Evolutionary conservation across 805 yeast species (phyloP).

Genomic region (Candida golubevii): DNA sequence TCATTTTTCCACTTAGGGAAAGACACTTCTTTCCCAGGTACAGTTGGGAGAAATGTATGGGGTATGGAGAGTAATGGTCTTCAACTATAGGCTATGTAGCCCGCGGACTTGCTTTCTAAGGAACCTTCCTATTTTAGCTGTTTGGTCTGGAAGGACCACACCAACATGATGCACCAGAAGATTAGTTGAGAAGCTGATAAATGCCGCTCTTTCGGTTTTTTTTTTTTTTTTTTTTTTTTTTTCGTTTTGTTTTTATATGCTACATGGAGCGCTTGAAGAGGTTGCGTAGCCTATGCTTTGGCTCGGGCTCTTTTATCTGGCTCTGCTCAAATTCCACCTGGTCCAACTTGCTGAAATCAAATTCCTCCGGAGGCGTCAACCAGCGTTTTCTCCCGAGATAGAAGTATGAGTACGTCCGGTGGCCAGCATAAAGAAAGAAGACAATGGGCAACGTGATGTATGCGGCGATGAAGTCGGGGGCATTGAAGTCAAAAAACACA

Average conservation of each 20-base stretch:
- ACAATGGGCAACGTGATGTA: constrained; percentile 63
- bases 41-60: too few relatives aligned
- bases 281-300: background rate
- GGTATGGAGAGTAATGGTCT: too few relatives aligned
- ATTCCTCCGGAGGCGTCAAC: constrained; percentile 49
- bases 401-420: constrained; percentile 42
- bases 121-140: too few relatives aligned
- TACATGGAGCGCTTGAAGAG: background rate
- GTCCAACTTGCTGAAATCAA: constrained; percentile 59
- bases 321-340: constrained; percentile 54
- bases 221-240: too few relatives aligned
- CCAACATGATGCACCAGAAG: too few relatives aligned
- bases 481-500: constrained; percentile 56
- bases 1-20: too few relatives aligned
- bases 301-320: constrained; percentile 22
- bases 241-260: background rate
- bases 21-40: too few relatives aligned
- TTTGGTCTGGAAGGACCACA: too few relatives aligned
- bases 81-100: too few relatives aligned
- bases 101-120: too few relatives aligned
- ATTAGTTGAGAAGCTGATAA: too few relatives aligned
- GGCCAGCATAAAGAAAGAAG: constrained; percentile 52
- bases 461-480: constrained; percentile 63
- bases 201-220: too few relatives aligned
- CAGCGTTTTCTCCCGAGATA: constrained; percentile 28